These are phyloP conservation scores for Sarcocystis neurona DNA, from an alignment of 169 alveolate genomes.

Conservation along the genomic window DNA sequence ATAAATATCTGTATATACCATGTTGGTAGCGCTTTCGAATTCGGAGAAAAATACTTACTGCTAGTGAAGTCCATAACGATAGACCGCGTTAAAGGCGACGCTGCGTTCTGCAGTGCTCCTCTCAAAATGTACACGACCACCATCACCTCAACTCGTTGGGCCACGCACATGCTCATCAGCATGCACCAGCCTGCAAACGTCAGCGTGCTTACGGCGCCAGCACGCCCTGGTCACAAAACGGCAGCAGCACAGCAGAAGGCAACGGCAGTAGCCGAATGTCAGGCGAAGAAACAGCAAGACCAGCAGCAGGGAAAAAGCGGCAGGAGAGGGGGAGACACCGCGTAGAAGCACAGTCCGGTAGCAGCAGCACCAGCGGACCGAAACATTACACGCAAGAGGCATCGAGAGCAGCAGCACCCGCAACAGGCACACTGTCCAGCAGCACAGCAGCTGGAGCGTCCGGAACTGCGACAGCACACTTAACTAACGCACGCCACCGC, in stretches of 20 bases:
- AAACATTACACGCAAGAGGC: no score
- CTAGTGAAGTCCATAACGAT: constrained; percentile 71
- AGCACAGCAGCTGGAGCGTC: no score
- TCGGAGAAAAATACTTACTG: constrained; percentile 15
- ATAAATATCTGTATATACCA: no score
- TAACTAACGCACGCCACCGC: no score
- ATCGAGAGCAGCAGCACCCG: no score
- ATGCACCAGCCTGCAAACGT: constrained; percentile 5
- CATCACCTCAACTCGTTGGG: constrained; percentile 33
- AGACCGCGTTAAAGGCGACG: constrained; percentile 59
- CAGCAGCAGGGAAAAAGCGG: neutral
- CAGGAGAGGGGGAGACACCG: neutral
- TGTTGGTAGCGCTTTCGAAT: no score
- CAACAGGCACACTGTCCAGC: no score
- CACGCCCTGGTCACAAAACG: constrained; percentile 24
- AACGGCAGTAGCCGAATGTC: neutral
- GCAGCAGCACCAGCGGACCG: no score
- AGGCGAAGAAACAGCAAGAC: neutral
- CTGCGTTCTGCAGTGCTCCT: constrained; percentile 69
- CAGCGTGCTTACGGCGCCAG: neutral
- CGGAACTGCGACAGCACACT: no score
- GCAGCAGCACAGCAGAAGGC: neutral
- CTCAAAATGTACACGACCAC: constrained; percentile 57
- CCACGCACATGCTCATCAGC: constrained; percentile 58
- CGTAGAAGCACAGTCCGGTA: no score